Evolutionary conservation across 305 asterid species (phyloP), one percentile per base, ranked within the genome.

Genomic region (Caryopteris hybrid): DNA sequence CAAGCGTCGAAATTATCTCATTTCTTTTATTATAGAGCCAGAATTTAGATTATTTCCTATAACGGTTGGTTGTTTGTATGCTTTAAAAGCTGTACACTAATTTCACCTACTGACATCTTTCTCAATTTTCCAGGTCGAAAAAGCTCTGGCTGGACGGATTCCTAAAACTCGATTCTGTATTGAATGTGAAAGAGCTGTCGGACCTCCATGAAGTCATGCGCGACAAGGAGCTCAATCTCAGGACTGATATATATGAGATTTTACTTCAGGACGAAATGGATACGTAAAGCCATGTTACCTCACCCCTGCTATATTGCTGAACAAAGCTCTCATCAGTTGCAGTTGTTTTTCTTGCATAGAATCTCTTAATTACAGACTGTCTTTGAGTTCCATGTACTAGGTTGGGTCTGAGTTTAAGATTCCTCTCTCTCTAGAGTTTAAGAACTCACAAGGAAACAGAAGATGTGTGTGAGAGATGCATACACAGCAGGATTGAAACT

Each of bases 171-270:
- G 78, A 72, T 65, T 79, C 90, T 27, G 78, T 84, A 22, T 73
- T 94, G 64, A 82, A 78, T 7, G 95, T 89, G 65, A 93, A 93
- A 81, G 99, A 93, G 85, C 80, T 93, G 47, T 90, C 96, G 7
- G 99, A 93, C 56, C 95, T 93, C 69, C 97, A 90, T 72, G 96
- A 93, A 74, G 99, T 93, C 22, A 93, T 93, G 97, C 83, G 96
- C 41, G 99, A 93, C 43, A 94, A 94, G 82, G 99, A 89, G 74
- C 86, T 94, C 69, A 91, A 91, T 58, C 76, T 94, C 77, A 84
- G 99, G 83, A 94, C 97, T 10, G 97, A 91, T 68, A 87, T 89
- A 61, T 91, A 91, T 22, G 99, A 94, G 82, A 91, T 94, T 56
- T 83, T 94, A 66, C 68, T 94, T 82, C 93, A 86, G 80, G 97